Conservation (phyloP, 1,284 basidiomycete species). For the Cryptococcus sp. region DNA sequence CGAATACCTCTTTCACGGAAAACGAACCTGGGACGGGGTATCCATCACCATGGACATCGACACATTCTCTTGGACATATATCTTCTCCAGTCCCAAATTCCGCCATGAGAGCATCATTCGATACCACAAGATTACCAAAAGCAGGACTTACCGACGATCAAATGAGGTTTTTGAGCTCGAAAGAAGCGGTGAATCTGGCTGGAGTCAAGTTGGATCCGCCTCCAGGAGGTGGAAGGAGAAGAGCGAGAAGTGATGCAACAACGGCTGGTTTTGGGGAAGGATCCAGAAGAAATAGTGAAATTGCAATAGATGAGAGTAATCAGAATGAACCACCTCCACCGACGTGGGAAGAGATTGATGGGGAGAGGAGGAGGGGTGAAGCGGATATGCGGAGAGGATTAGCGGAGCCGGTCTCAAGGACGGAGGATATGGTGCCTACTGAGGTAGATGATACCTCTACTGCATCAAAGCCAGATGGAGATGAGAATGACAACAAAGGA, state of each 20-base stretch:
- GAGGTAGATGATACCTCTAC: neutral
- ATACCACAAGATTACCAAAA: conserved; percentile 14
- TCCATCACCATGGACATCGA: conserved; percentile 26
- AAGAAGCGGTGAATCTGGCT: conserved; percentile 19
- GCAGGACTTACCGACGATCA: conserved; percentile 25
- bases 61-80: conserved; percentile 17
- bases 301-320: neutral
- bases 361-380: conserved; percentile 9
- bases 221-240: conserved; percentile 14
- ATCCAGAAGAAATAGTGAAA: neutral
- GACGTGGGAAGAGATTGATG: conserved; percentile 17
- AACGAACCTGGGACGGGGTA: neutral
- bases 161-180: conserved; percentile 23
- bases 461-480: neutral
- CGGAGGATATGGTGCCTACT: too few relatives aligned
- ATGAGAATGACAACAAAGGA: neutral
- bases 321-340: conserved; percentile 2
- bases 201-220: conserved; percentile 21
- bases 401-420: conserved; percentile 2
- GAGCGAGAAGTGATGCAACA: conserved; percentile 2
- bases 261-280: neutral
- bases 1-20: conserved; percentile 3
- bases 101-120: conserved; percentile 26
- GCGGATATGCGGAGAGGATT: conserved; percentile 10
- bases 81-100: conserved; percentile 25